Conservation (phyloP, 2,329 filamentous ascomycete species). For the Coccinonectria pachysandricola region DNA sequence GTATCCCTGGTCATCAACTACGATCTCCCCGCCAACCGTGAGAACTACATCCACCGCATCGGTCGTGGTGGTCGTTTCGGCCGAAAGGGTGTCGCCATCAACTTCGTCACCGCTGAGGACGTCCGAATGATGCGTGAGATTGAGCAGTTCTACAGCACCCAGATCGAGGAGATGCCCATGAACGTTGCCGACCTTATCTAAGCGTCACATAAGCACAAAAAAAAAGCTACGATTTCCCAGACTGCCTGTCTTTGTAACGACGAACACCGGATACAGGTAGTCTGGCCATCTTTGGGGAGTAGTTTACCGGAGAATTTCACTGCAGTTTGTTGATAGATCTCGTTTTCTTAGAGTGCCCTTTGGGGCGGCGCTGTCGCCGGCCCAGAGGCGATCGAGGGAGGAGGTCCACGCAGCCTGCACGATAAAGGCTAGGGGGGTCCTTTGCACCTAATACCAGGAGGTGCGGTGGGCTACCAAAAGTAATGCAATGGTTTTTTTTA, state of each 20-base stretch:
- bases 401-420: conserved; percentile 25
- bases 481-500: conserved; percentile 30
- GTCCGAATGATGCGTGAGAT: conserved; percentile 99
- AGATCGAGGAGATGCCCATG: conserved; percentile 99
- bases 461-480: conserved; percentile 32
- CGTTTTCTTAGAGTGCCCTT: conserved; percentile 27
- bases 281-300: conserved; percentile 21
- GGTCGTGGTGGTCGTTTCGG: conserved; percentile 99
- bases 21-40: conserved; percentile 94
- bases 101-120: conserved; percentile 98
- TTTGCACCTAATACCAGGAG: conserved; percentile 28
- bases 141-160: conserved; percentile 99
- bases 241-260: too few relatives aligned
- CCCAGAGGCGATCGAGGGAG: conserved; percentile 21
- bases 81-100: conserved; percentile 99
- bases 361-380: conserved; percentile 18
- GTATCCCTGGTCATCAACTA: conserved; percentile 99
- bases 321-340: conserved; percentile 31
- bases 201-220: conserved; percentile 22
- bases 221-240: conserved; percentile 13
- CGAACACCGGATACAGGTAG: too few relatives aligned
- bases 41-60: conserved; percentile 99
- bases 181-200: conserved; percentile 70
- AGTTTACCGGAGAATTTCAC: conserved; percentile 23
- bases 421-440: conserved; percentile 28